Base-by-base conservation (phyloP, 2,329 filamentous ascomycete species). In the Knufia fluminis region DNA sequence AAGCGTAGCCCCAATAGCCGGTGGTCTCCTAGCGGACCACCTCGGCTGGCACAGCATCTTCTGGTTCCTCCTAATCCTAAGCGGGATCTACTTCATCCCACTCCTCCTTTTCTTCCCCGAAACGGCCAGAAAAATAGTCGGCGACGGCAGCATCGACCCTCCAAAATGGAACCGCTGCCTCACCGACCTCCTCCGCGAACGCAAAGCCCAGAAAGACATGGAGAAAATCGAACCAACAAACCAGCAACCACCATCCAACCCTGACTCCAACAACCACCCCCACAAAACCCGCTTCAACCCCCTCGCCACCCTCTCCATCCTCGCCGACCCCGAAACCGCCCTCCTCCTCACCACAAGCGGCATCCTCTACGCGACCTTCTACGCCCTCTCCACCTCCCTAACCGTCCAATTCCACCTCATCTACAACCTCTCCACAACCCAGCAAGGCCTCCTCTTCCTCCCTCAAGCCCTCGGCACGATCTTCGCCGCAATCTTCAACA, bases 31-130 rank as follows among this genome's bases (percentile, higher is more conserved):
- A 0, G 65, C 68, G 0, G 67, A 72, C 42, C 66, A 67, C 35
- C 55, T 77, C 0, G 75, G 74, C 0, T 78, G 75, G 74, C 62
- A 68, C 33, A 65, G 67, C 1, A 69, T 78, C 4, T 79, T 78
- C 54, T 78, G 74, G 73, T 74, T 77, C 50, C 63, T 79, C 3
- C 62, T 70, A 24, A 75, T 78, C 17, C 64, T 72, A 44, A 62
- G 68, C 0, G 69, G 63, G 0, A 59, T 59, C 1, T 57, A 62
- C 19, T 54, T 59, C 19, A 14, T 61, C 2, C 53, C 53, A 0
- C 43, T 64, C 1, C 10, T 61, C 4, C 14, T 64, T 1, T 58
- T 64, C 54, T 61, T 67, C n/a, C 66, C 65, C 1, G 66, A 68
- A 49, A 68, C 66, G 1, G 58, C 57, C 33, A 62, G 67, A 31